Evolutionary conservation across 805 yeast genomes (phyloP), one percentile per base, ranked within the genome.

Genomic region (Yarrowia phangngaensis): DNA sequence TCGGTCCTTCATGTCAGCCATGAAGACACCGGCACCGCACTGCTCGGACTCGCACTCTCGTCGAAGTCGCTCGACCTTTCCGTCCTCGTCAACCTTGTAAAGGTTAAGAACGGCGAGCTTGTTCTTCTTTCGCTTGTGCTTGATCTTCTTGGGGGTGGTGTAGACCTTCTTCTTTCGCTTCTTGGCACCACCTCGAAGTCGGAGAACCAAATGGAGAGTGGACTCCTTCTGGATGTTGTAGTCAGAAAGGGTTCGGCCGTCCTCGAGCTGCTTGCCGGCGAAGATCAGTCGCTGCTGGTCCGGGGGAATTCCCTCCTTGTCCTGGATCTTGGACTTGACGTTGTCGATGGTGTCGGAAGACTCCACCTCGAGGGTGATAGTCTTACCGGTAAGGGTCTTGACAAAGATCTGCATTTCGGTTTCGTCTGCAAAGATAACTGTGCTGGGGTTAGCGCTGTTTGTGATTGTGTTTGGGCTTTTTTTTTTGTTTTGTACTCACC

Each of bases 151-250:
- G 80, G 98, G 98, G 71, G 97, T 90, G 78, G 97, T 90, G 90
- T 90, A 92, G 72, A 88, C 97, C 96, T 92, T 92, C 92, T 92
- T 92, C 83, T 95, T 90, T 92, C 92, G 92, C 86, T 89, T 92
- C 80, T 95, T 95, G 76, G 95, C 96, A 72, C 97, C 97, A 72
- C 97, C 97, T 79, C 97, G 86, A 71, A 90, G 84, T 80, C 97
- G 88, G 60, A 90, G 77, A 59, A 90, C 97, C 76, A 90, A 81
- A 73, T 90, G 96, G 51, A 89, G 73, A 55, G 97, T 89, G 57
- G 96, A 87, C 75, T 89, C 97, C 79, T 89, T 89, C 76, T 88
- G 95, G 71, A 89, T 89, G 84, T 89, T 89, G 90, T 89, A 89
- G 75, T 89, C 96, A 58, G 95, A 82, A 57, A 89, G 75, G 56